Conservation (phyloP, 768 basidiomycete genomes). For the Leccinum uliginosum region DNA sequence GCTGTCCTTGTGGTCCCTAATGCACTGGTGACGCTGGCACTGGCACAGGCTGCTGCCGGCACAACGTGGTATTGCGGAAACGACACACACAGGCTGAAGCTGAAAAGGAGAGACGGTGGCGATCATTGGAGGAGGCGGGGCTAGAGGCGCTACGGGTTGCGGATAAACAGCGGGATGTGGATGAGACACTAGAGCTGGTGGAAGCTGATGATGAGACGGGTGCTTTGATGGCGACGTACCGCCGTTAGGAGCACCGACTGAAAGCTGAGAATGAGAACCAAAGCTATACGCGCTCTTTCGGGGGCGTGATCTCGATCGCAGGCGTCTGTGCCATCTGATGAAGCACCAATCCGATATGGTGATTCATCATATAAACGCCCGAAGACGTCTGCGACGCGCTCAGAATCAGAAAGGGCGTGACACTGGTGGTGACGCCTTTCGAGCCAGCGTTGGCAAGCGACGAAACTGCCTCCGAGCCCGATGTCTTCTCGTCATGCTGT, state of each 20-base stretch:
- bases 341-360: not conserved
- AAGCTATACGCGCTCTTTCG: constrained; percentile 1
- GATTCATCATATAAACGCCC: not conserved
- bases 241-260: not conserved
- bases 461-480: too few species aligned
- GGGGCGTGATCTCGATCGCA: constrained; percentile 1
- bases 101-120: constrained; percentile 14
- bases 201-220: constrained; percentile 3
- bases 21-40: too few species aligned
- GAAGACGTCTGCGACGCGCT: constrained; percentile 4
- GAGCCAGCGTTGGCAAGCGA: too few species aligned
- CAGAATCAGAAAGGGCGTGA: constrained; percentile 20
- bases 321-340: not conserved
- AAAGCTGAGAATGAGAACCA: constrained; percentile 1
- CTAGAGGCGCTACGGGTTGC: constrained; percentile 8
- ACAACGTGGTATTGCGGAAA: constrained; percentile 19
- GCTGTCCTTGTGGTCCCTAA: too few species aligned
- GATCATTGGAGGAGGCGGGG: constrained; percentile 12
- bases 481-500: too few species aligned
- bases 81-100: constrained; percentile 19
- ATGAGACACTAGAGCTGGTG: constrained; percentile 5
- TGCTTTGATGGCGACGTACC: constrained; percentile 6
- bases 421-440: not conserved
- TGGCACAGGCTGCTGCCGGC: constrained; percentile 1
- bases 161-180: not conserved